Evolutionary conservation across 352 stramenopile genomes (phyloP), one percentile per base, ranked within the genome.

Genomic region (Achlya hypogyna): DNA sequence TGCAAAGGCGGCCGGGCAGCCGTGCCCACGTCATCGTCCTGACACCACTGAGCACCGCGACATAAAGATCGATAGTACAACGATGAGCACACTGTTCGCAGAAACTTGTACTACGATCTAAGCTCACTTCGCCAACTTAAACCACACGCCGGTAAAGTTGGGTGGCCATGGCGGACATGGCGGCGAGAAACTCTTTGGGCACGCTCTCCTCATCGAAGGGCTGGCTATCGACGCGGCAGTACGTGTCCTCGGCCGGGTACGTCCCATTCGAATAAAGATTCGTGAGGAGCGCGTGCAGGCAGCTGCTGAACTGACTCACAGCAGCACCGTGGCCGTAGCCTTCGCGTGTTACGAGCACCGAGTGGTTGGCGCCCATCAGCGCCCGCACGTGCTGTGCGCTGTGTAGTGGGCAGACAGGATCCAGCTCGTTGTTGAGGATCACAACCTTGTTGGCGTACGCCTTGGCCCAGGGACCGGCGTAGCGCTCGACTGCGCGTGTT

Each of bases 391-490:
- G 29, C 18, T 56, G 59, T 16, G 59, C 59, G 2, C 12, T 18
- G n/a, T 25, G 18, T 16, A 65, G 59, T 12, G 34, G 59, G 18
- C 23, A 45, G 25, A 53, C 59, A n/a, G 59, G 59, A 31, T 65
- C 59, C 8, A 47, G 25, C 20, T 58, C 34, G 59, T 65, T 65
- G 59, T 56, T 65, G 16, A 65, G 28, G 20, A 65, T 65, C 10
- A 65, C 12, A 10, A 65, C 35, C 22, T n/a, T 51, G 42, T 32
- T 28, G 23, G 14, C 9, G 5, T 45, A 43, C 27, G 59, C 14
- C 10, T 32, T 40, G 38, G 27, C 38, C 59, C 59, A 65, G 1
- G 59, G 59, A 9, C 59, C 59, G 28, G 20, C 28, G 59, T 58
- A 65, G 14, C 59, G 59, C 20, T 65, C 59, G 29, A 65, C 47